A percentile compares a stretch with the other conserved stretches of the same genome.
Evolutionary conservation across 1,284 basidiomycete genomes (phyloP).

Genomic region (Sanghuangporus weigelae): DNA sequence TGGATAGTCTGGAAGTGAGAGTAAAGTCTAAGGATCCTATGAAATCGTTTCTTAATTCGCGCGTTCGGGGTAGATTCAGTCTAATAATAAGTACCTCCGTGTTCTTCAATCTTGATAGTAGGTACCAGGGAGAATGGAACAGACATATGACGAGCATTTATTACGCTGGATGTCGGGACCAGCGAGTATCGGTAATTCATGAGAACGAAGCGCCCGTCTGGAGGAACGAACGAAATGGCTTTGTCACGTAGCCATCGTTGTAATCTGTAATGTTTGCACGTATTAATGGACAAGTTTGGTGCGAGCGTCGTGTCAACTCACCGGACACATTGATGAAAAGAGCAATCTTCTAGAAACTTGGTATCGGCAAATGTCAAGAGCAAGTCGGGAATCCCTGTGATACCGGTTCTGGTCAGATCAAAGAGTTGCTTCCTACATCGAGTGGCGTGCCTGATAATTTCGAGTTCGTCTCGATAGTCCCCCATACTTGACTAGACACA

Average conservation of each 20-base stretch:
- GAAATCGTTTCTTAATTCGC: neutral
- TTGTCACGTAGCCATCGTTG: constrained; percentile 79
- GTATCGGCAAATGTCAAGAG: constrained; percentile 78
- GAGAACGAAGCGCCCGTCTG: constrained; percentile 86
- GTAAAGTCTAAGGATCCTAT: constrained; percentile 69
- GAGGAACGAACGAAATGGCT: constrained; percentile 87
- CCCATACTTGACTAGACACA: constrained; percentile 71
- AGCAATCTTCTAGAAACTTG: constrained; percentile 67
- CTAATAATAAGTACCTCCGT: constrained; percentile 46
- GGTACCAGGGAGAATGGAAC: constrained; percentile 67
- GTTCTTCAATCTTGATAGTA: constrained; percentile 51
- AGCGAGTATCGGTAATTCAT: constrained; percentile 78
- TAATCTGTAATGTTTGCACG: constrained; percentile 40
- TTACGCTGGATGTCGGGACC: constrained; percentile 26
- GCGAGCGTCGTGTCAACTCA: constrained; percentile 25
- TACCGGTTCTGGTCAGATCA: constrained; percentile 1
- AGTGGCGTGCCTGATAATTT: constrained; percentile 63
- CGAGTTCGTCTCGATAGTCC: constrained; percentile 77
- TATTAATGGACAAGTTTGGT: neutral
- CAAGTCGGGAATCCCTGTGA: constrained; percentile 82
- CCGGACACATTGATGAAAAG: constrained; percentile 92
- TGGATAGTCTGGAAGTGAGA: constrained; percentile 61
- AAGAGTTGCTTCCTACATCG: neutral
- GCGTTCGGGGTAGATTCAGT: neutral
- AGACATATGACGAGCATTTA: constrained; percentile 39